These are phyloP conservation scores for Cadophora gregata DNA, from an alignment of 2,329 filamentous ascomycete genomes.

Conservation along the genomic window DNA sequence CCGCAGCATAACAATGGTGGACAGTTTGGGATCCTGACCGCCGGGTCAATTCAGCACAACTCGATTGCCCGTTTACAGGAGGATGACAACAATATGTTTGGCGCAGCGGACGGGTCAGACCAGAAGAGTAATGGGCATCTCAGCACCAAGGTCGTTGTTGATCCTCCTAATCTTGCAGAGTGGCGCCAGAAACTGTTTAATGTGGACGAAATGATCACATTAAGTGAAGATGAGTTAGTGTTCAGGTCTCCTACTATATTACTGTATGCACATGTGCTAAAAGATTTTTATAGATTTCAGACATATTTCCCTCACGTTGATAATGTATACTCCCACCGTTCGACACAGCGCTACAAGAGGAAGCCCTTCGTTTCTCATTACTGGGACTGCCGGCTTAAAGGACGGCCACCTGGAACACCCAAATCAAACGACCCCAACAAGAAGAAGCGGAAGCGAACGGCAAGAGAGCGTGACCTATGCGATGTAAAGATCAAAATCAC, in stretches of 20 bases:
- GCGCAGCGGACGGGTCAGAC: conserved; percentile 46
- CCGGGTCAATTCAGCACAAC: conserved; percentile 44
- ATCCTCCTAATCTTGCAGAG: conserved; percentile 69
- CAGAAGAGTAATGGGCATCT: conserved; percentile 58
- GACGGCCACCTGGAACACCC: conserved; percentile 76
- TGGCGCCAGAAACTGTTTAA: conserved; percentile 79
- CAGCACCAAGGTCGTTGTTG: conserved; percentile 61
- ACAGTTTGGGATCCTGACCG: conserved; percentile 55
- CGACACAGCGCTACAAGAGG: conserved; percentile 80
- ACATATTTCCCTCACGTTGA: conserved; percentile 85
- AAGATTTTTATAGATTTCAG: conserved; percentile 62
- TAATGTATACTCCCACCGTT: conserved; percentile 84
- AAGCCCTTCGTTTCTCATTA: conserved; percentile 85
- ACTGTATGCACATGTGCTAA: conserved; percentile 6
- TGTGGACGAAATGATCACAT: conserved; percentile 73
- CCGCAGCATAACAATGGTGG: conserved; percentile 47
- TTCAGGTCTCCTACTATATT: background rate
- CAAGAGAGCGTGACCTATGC: conserved; percentile 79
- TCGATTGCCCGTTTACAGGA: conserved; percentile 45
- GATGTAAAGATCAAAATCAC: conserved; percentile 89
- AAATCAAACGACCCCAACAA: conserved; percentile 82
- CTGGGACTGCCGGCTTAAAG: conserved; percentile 84
- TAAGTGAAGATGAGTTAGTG: conserved; percentile 75
- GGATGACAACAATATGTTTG: conserved; percentile 49
- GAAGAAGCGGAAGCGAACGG: conserved; percentile 79